phyloP scores from a whole-genome alignment of 352 stramenopile species.

The Phytopythium helicoides region DNA sequence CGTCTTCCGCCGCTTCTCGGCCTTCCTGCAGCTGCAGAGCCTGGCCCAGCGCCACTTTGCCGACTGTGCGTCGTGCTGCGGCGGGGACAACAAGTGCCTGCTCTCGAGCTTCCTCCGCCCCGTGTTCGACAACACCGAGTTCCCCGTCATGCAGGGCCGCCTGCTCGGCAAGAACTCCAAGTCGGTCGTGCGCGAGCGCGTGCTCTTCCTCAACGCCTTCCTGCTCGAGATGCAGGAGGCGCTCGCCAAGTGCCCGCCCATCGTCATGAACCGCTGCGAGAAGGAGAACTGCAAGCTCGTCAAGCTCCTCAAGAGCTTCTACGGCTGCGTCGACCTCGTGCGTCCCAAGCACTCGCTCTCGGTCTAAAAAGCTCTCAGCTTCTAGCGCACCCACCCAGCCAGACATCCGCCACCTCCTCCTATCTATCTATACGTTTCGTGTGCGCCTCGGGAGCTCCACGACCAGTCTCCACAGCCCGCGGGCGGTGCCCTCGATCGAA shows the following conservation, averaged over 20 bases:
- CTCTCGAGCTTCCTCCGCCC: constrained; percentile 63
- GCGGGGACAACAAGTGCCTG: constrained; percentile 61
- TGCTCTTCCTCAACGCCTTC: constrained; percentile 84
- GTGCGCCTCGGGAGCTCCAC: neutral
- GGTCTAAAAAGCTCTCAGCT: constrained; percentile 27
- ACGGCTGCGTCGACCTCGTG: constrained; percentile 56
- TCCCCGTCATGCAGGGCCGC: constrained; percentile 64
- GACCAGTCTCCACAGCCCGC: neutral
- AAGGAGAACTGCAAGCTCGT: constrained; percentile 80
- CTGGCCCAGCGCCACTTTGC: constrained; percentile 68
- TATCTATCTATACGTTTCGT: constrained; percentile 4
- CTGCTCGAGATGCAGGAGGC: constrained; percentile 71
- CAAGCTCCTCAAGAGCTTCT: constrained; percentile 87
- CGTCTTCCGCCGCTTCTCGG: constrained; percentile 84
- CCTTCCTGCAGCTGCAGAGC: constrained; percentile 82
- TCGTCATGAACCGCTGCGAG: constrained; percentile 74
- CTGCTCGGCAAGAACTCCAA: constrained; percentile 84
- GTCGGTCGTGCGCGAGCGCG: constrained; percentile 67
- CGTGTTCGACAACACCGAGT: constrained; percentile 73
- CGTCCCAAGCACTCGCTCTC: constrained; percentile 40
- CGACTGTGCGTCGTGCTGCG: constrained; percentile 60
- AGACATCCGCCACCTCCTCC: neutral
- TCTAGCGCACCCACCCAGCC: neutral
- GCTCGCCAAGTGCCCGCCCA: constrained; percentile 69
- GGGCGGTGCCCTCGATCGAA: constrained; percentile 29